Base-by-base conservation (phyloP, 345 rosid species). In the Aegle marmelos region DNA sequence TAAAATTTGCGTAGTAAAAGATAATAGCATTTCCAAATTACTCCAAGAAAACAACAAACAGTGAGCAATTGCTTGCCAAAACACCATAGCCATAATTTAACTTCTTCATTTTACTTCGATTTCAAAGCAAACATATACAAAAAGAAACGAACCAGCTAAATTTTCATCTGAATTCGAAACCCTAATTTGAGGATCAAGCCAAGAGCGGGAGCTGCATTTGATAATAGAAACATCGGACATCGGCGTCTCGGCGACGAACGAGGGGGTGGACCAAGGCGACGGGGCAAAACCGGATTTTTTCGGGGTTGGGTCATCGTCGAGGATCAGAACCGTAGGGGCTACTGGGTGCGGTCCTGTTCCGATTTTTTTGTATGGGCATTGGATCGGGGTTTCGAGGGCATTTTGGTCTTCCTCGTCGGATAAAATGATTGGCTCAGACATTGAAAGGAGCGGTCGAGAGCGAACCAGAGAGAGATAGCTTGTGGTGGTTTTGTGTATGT, bases 171-270 rank as follows among this genome's bases (percentile, higher is more conserved):
- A 54, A 70, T 56, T 39, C 14, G 84, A 79, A 78, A 73, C 86
- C 88, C 79, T 79, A 63, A 73, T 37, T 64, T 36, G 72, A 66
- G 72, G 34, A 57, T 33, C 83, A 21, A 78, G 53, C 22, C 85
- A 53, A 16, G 76, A 9, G 53, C 27, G 77, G 45, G 64, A 69
- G 7, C 89, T 45, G 80, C 85, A 90, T 68, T 86, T 88, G 61
- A 85, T 80, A 56, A 84, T 77, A 21, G 87, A 78, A 45, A 87
- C 61, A 74, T 85, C 96, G 2, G 88, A 87, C 69, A 86, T 66
- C 14, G 96, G 96, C 22, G 96, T 90, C 36, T 93, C 96, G n/a
- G 93, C 76, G 67, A 93, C 92, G 79, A 89, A 77, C 13, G 77
- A 79, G 54, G 87, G 87, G 16, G 89, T 76, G n/a, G 84, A 74